Conservation (phyloP, 192 early-diverging fungal genomes). For the Coemansia sp. region DNA sequence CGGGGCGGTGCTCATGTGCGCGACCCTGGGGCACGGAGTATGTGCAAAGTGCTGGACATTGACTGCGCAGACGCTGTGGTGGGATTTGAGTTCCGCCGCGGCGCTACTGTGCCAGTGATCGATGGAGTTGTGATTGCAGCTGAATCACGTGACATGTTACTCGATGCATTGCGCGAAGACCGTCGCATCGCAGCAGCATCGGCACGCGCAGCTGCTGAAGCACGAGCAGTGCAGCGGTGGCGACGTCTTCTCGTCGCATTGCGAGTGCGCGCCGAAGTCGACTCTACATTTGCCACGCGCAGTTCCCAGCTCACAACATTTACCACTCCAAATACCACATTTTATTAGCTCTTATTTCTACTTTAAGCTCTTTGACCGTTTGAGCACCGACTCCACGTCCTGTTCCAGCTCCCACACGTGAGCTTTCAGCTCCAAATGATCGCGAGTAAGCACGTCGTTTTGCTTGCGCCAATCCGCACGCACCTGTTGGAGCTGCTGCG, state of each 20-base stretch:
- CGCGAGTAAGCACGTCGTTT: constrained; percentile 70
- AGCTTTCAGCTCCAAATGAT: constrained; percentile 81
- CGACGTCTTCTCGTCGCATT: constrained; percentile 32
- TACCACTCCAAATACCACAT: neutral
- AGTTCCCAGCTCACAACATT: constrained; percentile 14
- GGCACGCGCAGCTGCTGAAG: constrained; percentile 6
- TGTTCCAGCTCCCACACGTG: constrained; percentile 71
- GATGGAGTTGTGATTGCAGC: constrained; percentile 37
- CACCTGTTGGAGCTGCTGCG: constrained; percentile 53
- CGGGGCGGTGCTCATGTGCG: constrained; percentile 71
- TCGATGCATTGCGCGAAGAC: constrained; percentile 31
- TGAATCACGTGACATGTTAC: constrained; percentile 19
- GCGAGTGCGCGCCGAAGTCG: constrained; percentile 46
- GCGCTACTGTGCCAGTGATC: constrained; percentile 28
- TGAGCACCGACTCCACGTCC: constrained; percentile 46
- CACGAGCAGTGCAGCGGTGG: constrained; percentile 32
- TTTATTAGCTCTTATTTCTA: neutral
- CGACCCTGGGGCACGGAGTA: constrained; percentile 56
- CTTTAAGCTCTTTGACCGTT: neutral
- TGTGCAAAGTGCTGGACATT: constrained; percentile 76
- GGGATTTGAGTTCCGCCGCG: constrained; percentile 41
- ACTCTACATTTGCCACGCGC: constrained; percentile 38
- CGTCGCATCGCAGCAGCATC: neutral
- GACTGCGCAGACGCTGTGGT: constrained; percentile 85
- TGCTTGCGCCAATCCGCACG: constrained; percentile 56